phyloP scores from a whole-genome alignment of 495 filamentous ascomycete genomes.

The Penicillium malachiteum region DNA sequence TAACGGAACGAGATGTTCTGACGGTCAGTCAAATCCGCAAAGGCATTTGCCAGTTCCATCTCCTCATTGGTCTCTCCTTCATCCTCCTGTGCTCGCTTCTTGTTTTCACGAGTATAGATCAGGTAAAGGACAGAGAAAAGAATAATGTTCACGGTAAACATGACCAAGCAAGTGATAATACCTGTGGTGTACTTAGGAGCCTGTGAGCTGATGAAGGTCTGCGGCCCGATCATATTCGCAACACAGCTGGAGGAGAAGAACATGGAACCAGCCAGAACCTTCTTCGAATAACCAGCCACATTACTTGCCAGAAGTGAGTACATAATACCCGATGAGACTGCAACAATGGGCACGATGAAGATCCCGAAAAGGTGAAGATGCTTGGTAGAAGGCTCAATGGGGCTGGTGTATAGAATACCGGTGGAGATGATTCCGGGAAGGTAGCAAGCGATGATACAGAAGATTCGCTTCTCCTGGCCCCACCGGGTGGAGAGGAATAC shows the following conservation, averaged over 20 bases:
- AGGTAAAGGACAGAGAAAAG: slow-evolving; percentile 8
- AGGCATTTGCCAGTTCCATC: slow-evolving; percentile 14
- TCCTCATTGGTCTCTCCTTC: slow-evolving; percentile 1
- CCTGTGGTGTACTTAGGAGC: slow-evolving; percentile 8
- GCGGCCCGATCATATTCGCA: slow-evolving; percentile 47
- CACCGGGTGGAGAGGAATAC: slow-evolving; percentile 38
- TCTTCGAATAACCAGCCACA: slow-evolving; percentile 64
- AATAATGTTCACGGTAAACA: slow-evolving; percentile 8
- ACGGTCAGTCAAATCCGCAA: slow-evolving; percentile 11
- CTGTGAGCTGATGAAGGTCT: slow-evolving; percentile 6
- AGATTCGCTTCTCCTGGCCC: slow-evolving; percentile 49
- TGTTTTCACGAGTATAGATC: slow-evolving; percentile 8
- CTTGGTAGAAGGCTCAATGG: not conserved
- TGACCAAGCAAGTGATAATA: not conserved
- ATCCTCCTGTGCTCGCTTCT: slow-evolving; percentile 1
- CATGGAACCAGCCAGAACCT: slow-evolving; percentile 60
- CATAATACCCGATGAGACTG: slow-evolving; percentile 6
- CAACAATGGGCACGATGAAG: slow-evolving; percentile 6
- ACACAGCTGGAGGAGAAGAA: slow-evolving; percentile 59
- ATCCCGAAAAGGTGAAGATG: slow-evolving; percentile 8
- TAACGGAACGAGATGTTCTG: slow-evolving; percentile 6
- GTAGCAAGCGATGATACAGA: slow-evolving; percentile 28
- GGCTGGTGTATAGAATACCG: slow-evolving; percentile 2
- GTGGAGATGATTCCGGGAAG: slow-evolving; percentile 20
- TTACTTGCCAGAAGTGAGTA: slow-evolving; percentile 53